phyloP scores from a whole-genome alignment of 2,329 filamentous ascomycete genomes.

The Myotisia sp. region DNA sequence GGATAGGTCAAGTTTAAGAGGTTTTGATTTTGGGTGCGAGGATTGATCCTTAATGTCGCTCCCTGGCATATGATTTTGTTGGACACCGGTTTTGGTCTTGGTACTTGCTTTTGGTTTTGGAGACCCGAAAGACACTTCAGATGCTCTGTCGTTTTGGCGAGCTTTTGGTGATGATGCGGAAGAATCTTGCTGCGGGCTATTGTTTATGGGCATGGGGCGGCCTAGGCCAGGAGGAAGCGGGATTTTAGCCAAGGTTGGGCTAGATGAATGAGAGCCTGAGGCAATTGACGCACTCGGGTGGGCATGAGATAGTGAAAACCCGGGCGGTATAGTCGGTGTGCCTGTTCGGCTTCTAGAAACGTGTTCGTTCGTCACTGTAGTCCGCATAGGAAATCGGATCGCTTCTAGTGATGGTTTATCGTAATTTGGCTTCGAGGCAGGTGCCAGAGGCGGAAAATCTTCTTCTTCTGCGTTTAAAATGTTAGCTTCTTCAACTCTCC shows the following conservation, averaged over 20 bases:
- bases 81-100: not conserved
- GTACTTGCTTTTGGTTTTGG: constrained; percentile 22
- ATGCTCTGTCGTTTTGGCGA: constrained; percentile 18
- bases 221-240: constrained; percentile 17
- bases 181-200: constrained; percentile 13
- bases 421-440: constrained; percentile 23
- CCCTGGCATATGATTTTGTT: constrained; percentile 4
- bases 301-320: constrained; percentile 28
- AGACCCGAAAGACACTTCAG: constrained; percentile 29
- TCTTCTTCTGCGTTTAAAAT: constrained; percentile 22
- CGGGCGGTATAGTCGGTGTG: constrained; percentile 29
- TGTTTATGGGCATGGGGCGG: constrained; percentile 16
- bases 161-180: constrained; percentile 15
- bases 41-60: constrained; percentile 3
- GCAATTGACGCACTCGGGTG: constrained; percentile 25
- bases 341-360: constrained; percentile 18
- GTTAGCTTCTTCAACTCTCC: constrained; percentile 17
- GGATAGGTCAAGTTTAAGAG: constrained; percentile 23
- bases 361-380: constrained; percentile 21
- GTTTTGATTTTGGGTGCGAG: constrained; percentile 18
- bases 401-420: constrained; percentile 17
- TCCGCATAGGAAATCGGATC: constrained; percentile 24
- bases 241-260: constrained; percentile 6
- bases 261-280: constrained; percentile 17
- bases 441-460: constrained; percentile 34